Evolutionary conservation across 2,329 filamentous ascomycete species (phyloP).

Genomic region (Fusarium sp.): DNA sequence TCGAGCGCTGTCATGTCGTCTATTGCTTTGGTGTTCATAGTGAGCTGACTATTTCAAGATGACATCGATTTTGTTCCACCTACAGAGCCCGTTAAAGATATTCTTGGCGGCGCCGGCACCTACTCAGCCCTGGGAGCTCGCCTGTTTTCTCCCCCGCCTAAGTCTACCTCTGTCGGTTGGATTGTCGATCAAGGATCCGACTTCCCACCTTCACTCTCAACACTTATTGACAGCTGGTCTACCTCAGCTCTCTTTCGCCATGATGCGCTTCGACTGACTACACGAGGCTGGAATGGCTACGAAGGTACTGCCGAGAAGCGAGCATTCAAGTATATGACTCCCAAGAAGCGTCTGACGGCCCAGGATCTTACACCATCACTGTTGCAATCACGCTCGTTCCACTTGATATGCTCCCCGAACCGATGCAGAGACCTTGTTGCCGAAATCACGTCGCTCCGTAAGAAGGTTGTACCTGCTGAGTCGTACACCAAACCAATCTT

Average conservation of each 20-base stretch:
- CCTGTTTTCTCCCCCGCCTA: constrained; percentile 78
- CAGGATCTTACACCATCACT: constrained; percentile 74
- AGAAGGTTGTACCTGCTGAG: constrained; percentile 51
- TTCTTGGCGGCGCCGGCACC: constrained; percentile 89
- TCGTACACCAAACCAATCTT: constrained; percentile 73
- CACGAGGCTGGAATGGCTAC: constrained; percentile 93
- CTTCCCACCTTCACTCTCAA: constrained; percentile 76
- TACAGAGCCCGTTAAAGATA: constrained; percentile 73
- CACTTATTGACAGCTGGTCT: constrained; percentile 77
- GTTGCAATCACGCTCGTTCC: constrained; percentile 80
- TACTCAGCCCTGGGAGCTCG: constrained; percentile 90
- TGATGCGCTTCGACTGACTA: constrained; percentile 77
- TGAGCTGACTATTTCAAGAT: constrained; percentile 63
- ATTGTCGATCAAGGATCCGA: constrained; percentile 90
- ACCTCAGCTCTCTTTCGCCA: constrained; percentile 78
- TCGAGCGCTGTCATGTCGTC: not conserved
- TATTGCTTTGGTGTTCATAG: not conserved
- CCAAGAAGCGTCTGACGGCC: constrained; percentile 83
- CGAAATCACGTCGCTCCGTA: constrained; percentile 72
- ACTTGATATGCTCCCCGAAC: constrained; percentile 84
- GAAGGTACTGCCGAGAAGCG: constrained; percentile 73
- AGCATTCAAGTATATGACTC: constrained; percentile 88
- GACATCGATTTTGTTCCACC: constrained; percentile 88
- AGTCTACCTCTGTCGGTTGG: constrained; percentile 81
- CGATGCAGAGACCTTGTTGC: constrained; percentile 81